Evolutionary conservation across 2,329 filamentous ascomycete genomes (phyloP), one percentile per base, ranked within the genome.

Genomic region (Ophiobolus disseminans): DNA sequence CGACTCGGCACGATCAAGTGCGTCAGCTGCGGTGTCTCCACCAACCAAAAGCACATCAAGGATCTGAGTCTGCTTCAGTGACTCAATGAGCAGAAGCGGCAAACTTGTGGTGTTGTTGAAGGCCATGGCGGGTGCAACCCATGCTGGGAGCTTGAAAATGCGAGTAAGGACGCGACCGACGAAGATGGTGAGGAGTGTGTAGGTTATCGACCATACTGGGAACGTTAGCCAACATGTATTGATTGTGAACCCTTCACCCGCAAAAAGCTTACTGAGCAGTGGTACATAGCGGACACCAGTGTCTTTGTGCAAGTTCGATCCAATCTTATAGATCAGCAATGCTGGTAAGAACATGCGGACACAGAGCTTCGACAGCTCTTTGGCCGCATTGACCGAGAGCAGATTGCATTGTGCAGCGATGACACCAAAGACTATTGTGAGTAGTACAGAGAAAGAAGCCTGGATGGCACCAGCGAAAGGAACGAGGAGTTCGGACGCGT

Each of bases 71-170:
- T 78, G 73, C 32, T 78, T 73, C 21, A 85, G 71, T 3, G 80
- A 79, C 63, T 81, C 75, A 3, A 82, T 72, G 1, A 83, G 72
- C 3, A 83, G 69, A 9, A 83, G 70, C 1, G 80, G 80, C 1
- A 82, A 73, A 11, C 77, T 78, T 0, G 80, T 83, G 0, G 81
- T 84, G 61, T 84, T 84, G 65, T 84, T 84, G 70, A 84, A 83
- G 30, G 77, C 73, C 28, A 82, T 74, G 1, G 81, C 79, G 3
- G 79, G 80, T 3, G 80, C 79, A 1, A 79, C 76, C 81, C 81
- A 84, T 14, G 70, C 65, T 1, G 81, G 82, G 3, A 83, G 72
- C 17, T 75, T 76, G 53, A 83, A 77, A 13, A 76, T 45, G 19
- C 71, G 73, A 3, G 76, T 78, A 3, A 77, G 63, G 5, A 70